Conservation (phyloP, 2,329 filamentous ascomycete genomes). For the Neonectria sp. region DNA sequence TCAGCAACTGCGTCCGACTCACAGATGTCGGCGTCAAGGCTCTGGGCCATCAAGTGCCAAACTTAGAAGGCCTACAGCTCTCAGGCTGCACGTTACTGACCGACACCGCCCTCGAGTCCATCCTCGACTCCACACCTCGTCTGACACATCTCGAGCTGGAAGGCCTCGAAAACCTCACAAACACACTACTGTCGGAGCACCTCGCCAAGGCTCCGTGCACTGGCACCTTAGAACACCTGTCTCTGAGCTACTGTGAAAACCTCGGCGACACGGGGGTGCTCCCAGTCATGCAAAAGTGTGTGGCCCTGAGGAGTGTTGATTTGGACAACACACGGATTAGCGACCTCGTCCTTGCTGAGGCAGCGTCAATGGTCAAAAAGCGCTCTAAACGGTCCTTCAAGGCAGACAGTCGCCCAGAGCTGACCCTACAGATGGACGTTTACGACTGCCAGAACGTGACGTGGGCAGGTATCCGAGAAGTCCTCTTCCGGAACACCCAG, state of each 20-base stretch:
- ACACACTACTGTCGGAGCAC: slow-evolving; percentile 78
- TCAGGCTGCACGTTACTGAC: slow-evolving; percentile 83
- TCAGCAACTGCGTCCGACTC: slow-evolving; percentile 83
- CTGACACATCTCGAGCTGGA: slow-evolving; percentile 93
- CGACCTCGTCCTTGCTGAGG: slow-evolving; percentile 88
- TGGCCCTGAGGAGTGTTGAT: slow-evolving; percentile 78
- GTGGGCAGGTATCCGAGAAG: slow-evolving; percentile 91
- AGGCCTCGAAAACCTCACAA: slow-evolving; percentile 84
- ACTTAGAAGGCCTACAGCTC: slow-evolving; percentile 86
- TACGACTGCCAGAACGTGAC: slow-evolving; percentile 95
- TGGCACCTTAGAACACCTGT: slow-evolving; percentile 80
- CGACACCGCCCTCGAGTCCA: slow-evolving; percentile 78
- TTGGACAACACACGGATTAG: slow-evolving; percentile 96
- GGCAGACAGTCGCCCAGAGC: slow-evolving; percentile 59
- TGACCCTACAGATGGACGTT: slow-evolving; percentile 83
- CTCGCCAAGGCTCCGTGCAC: slow-evolving; percentile 85
- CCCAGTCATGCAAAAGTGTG: slow-evolving; percentile 83
- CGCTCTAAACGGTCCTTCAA: slow-evolving; percentile 67
- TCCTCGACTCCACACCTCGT: slow-evolving; percentile 82
- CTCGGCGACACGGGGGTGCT: slow-evolving; percentile 89
- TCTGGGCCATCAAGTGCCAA: slow-evolving; percentile 81
- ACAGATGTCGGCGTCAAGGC: slow-evolving; percentile 80
- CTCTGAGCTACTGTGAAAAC: slow-evolving; percentile 90
- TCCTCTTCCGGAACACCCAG: slow-evolving; percentile 88
- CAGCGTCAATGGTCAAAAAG: slow-evolving; percentile 81